Base-by-base conservation (phyloP, 441 rosid genomes). In the Melastoma candidum region DNA sequence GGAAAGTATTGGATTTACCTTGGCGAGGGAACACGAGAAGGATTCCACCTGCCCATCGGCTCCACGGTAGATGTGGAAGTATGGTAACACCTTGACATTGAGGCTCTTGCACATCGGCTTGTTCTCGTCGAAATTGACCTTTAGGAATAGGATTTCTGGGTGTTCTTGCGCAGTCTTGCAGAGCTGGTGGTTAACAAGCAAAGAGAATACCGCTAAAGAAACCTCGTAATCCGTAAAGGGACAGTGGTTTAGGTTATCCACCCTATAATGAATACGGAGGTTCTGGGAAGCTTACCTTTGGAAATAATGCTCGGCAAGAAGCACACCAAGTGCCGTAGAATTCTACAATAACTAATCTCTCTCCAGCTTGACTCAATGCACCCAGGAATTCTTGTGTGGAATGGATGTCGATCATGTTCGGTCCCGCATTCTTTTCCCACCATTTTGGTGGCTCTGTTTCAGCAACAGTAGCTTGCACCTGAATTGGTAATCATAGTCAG, bases 321-420 rank as follows among this genome's bases (percentile, higher is more conserved):
- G 93, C 98, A 69, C 98, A 90, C 98, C 98, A 87, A 51, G 98
- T 90, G 68, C 98, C 98, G 74, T 90, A 90, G 75, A 90, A 90
- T 63, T 90, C 98, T 51, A 90, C 96, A 69, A 90, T 87, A 51
- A 90, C 98, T 80, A 90, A 71, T 75, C 80, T 85, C 58, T 87
- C 93, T 11, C 87, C 89, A 0, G 98, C 94, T 67, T 74, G 78
- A 58, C 87, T 81, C 64, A 90, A 74, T 53, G 93, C 90, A 46
- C 73, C 62, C 63, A 87, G 71, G 72, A 85, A 90, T 60, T 87
- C 98, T 70, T 83, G 81, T n/a, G 95, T 82, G 5, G 96, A 87
- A 71, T 87, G 98, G 72, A 90, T 77, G 64, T 90, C 98, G 7
- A 83, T 60, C 98, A 90, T 87, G 73, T 90, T 90, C 44, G 95